Conservation (phyloP, 106 monocot species). For the Amphibolis antarctica region DNA sequence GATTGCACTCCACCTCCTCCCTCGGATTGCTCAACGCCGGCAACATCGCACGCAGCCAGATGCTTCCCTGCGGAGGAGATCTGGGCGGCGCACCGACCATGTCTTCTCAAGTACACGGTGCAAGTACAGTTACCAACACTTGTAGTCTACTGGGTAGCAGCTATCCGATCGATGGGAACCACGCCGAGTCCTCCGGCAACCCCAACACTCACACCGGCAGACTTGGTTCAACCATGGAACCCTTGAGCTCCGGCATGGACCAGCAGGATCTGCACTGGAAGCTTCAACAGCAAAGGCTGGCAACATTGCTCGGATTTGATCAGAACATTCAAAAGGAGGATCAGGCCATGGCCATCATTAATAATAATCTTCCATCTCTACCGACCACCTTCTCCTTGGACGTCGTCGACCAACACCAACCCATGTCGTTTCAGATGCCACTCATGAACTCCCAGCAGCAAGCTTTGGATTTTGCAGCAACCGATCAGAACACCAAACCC, state of each 20-base stretch:
- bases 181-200: background rate
- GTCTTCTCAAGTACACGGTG: background rate
- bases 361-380: background rate
- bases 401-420: background rate
- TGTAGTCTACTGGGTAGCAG: conserved; percentile 5
- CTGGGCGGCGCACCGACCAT: background rate
- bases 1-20: conserved; percentile 2
- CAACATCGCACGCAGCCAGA: background rate
- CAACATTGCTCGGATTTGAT: conserved; percentile 16
- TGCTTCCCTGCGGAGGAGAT: background rate
- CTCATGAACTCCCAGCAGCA: background rate
- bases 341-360: background rate
- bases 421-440: conserved; percentile 3
- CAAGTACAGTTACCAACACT: background rate
- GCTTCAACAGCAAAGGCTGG: conserved; percentile 45
- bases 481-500: background rate
- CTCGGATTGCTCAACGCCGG: background rate
- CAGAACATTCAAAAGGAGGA: background rate
- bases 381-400: background rate
- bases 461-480: background rate
- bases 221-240: conserved; percentile 32
- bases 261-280: conserved; percentile 47
- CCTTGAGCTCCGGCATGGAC: conserved; percentile 38
- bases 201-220: background rate
- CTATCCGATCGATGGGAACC: conserved; percentile 9